Conservation (phyloP, 2,329 filamentous ascomycete genomes). For the Curvularia lunata region DNA sequence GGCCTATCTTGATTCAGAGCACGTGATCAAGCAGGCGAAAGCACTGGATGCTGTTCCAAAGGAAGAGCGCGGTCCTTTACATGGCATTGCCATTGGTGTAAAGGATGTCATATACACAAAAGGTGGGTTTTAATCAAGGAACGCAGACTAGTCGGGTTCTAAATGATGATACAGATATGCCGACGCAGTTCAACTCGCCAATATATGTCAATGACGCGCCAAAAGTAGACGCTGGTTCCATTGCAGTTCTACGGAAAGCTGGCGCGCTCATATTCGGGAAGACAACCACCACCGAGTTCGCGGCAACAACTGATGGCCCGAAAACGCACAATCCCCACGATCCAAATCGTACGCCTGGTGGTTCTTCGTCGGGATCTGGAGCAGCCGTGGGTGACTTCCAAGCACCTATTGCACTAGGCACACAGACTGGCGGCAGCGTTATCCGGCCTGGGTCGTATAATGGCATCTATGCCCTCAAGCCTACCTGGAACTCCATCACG, state of each 20-base stretch:
- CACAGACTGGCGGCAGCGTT: conserved; percentile 69
- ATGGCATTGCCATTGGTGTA: conserved; percentile 64
- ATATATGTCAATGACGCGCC: conserved; percentile 58
- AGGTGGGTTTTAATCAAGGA: conserved; percentile 23
- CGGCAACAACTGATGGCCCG: conserved; percentile 61
- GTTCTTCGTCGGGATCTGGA: conserved; percentile 70
- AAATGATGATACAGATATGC: conserved; percentile 54
- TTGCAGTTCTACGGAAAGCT: conserved; percentile 60
- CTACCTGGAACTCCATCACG: conserved; percentile 68
- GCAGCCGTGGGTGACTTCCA: conserved; percentile 71
- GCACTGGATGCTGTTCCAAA: conserved; percentile 58
- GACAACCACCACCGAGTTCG: conserved; percentile 70
- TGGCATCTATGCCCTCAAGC: conserved; percentile 69
- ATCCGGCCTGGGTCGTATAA: conserved; percentile 70
- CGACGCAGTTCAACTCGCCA: conserved; percentile 62
- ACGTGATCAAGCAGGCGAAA: conserved; percentile 59
- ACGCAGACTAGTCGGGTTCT: too few species aligned
- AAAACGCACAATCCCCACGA: conserved; percentile 65
- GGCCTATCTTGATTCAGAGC: conserved; percentile 38
- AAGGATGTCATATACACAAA: conserved; percentile 65
- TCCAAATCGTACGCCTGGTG: conserved; percentile 64
- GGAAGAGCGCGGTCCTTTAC: conserved; percentile 60
- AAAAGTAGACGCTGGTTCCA: conserved; percentile 59
- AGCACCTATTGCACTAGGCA: conserved; percentile 65
- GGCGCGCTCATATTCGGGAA: conserved; percentile 64